phyloP scores from a whole-genome alignment of 1,284 basidiomycete species.

The Cutaneotrichosporon mucoides region DNA sequence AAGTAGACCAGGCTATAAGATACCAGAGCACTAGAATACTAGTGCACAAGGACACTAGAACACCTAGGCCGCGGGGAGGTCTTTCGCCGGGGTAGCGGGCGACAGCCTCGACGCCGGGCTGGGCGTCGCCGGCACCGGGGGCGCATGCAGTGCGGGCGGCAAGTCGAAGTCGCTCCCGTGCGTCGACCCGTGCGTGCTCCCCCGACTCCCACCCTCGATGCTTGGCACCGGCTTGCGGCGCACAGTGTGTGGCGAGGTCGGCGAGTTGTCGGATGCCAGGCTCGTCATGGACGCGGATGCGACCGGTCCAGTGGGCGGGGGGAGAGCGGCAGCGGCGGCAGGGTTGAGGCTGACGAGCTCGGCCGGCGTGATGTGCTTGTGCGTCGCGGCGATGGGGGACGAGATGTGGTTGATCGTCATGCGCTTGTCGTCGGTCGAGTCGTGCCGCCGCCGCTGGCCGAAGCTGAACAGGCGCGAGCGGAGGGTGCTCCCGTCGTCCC shows the following conservation, averaged over 20 bases:
- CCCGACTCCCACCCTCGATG: constrained; percentile 1
- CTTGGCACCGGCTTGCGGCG: constrained; percentile 26
- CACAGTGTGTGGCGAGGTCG: constrained; percentile 10
- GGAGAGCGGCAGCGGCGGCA: not conserved
- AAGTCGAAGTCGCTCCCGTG: not conserved
- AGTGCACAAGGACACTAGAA: too few relatives aligned
- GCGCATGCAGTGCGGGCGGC: too few relatives aligned
- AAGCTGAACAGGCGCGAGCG: constrained; percentile 15
- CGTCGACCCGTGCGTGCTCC: not conserved
- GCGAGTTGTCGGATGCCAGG: constrained; percentile 6
- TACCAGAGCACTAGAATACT: too few relatives aligned
- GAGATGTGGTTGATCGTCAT: constrained; percentile 15
- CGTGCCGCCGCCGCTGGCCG: constrained; percentile 3
- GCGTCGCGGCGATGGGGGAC: constrained; percentile 10
- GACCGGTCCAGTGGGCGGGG: not conserved
- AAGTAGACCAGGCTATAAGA: too few relatives aligned
- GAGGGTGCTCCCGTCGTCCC: not conserved
- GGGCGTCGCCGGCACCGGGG: too few relatives aligned
- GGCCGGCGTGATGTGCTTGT: constrained; percentile 11
- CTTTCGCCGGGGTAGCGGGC: too few relatives aligned
- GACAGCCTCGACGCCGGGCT: too few relatives aligned
- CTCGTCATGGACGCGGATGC: not conserved
- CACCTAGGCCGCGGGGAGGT: too few relatives aligned
- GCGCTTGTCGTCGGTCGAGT: constrained; percentile 8
- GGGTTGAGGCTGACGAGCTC: constrained; percentile 3